phyloP scores from a whole-genome alignment of 148 eudicot genomes.

The Arctostaphylos glauca region DNA sequence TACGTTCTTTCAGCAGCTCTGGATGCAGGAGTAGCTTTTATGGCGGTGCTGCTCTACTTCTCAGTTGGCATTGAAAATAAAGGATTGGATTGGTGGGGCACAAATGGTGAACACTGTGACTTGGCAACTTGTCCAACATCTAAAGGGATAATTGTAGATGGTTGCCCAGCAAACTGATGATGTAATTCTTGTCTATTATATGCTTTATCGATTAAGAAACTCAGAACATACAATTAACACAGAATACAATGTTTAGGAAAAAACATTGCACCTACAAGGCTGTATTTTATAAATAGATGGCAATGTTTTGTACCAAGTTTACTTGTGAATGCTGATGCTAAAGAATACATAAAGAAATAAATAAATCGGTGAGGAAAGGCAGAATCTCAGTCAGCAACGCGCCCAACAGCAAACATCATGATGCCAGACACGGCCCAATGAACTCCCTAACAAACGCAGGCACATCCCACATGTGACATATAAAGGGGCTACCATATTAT shows the following conservation, averaged over 20 bases:
- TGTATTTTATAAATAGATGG: neutral
- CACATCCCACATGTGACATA: neutral
- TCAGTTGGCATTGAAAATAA: conserved; percentile 63
- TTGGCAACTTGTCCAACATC: conserved; percentile 89
- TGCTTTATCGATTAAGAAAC: neutral
- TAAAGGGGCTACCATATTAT: neutral
- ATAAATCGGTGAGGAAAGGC: neutral
- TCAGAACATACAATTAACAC: neutral
- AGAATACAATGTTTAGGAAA: neutral
- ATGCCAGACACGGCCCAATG: too few species aligned
- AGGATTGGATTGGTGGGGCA: conserved; percentile 86
- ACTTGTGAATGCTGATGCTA: neutral
- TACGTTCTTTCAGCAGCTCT: conserved; percentile 90
- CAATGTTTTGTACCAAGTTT: neutral
- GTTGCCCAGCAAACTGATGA: conserved; percentile 53
- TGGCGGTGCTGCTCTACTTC: conserved; percentile 84
- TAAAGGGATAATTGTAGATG: conserved; percentile 66
- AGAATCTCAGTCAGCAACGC: neutral
- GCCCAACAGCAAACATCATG: neutral
- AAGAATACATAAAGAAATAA: too few species aligned
- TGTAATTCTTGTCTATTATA: conserved; percentile 22
- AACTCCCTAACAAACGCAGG: neutral
- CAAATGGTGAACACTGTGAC: conserved; percentile 78
- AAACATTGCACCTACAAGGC: neutral
- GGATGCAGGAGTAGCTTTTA: conserved; percentile 98